Conservation (phyloP, 2,329 filamentous ascomycete species). For the Xylariales sp. region DNA sequence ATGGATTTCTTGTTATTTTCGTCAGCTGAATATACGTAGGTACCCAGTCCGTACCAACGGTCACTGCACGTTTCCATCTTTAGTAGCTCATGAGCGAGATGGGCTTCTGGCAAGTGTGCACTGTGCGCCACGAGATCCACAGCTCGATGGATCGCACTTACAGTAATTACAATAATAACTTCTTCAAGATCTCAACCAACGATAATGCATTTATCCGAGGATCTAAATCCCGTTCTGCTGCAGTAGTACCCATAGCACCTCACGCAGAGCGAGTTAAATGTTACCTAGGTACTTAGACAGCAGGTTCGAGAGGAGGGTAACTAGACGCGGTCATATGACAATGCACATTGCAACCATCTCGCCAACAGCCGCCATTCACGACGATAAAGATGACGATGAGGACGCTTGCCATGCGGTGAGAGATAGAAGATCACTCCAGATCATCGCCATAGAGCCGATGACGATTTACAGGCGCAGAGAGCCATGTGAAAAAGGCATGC, state of each 20-base stretch:
- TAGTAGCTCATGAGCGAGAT: no score
- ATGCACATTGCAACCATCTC: background rate
- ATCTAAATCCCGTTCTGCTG: no score
- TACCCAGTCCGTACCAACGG: no score
- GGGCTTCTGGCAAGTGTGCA: background rate
- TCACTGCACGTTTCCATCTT: no score
- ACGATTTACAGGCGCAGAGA: constrained; percentile 8
- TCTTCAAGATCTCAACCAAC: no score
- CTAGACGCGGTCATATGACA: background rate
- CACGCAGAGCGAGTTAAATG: no score
- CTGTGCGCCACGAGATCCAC: background rate
- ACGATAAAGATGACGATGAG: background rate
- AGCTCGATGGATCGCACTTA: no score
- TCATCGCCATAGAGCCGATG: constrained; percentile 8
- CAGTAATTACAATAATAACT: no score
- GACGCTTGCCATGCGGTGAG: background rate
- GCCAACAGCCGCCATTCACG: background rate
- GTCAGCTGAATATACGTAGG: no score
- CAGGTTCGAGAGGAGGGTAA: background rate
- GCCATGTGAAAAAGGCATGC: background rate
- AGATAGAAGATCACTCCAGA: background rate
- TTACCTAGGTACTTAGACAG: no score
- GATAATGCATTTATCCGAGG: constrained; percentile 3
- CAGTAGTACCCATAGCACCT: no score
- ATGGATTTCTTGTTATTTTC: no score